Evolutionary conservation across 176 grass and related monocot genomes (phyloP).

Genomic region (Bonia amplexicaulis): DNA sequence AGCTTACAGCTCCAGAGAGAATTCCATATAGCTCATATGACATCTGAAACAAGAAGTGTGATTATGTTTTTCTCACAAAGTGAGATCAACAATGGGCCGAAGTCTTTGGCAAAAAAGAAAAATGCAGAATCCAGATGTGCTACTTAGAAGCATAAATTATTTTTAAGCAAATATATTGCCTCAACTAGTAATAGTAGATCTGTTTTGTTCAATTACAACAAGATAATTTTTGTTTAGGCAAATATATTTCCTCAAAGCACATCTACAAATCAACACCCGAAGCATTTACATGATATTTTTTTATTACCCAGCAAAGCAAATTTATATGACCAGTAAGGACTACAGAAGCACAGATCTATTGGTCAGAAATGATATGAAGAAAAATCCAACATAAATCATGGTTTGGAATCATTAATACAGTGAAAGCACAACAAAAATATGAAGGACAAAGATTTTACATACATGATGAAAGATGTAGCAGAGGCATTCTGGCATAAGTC

Average conservation of each 20-base stretch:
- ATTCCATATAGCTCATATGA: conserved; percentile 95
- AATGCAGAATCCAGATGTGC: background rate
- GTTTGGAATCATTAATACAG: conserved; percentile 4
- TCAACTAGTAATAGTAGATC: background rate
- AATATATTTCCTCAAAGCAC: too few species aligned
- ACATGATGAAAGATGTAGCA: conserved; percentile 97
- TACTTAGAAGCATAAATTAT: background rate
- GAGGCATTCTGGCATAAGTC: conserved; percentile 92
- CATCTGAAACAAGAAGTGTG: conserved; percentile 72
- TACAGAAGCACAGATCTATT: background rate
- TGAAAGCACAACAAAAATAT: conserved; percentile 4
- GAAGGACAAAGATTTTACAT: conserved; percentile 10
- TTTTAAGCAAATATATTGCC: background rate
- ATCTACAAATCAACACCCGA: background rate
- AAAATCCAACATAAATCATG: background rate
- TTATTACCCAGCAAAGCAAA: background rate
- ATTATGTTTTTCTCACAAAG: background rate
- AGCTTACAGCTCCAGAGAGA: conserved; percentile 81
- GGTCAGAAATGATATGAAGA: background rate
- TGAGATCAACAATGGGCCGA: background rate
- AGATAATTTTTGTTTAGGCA: conserved; percentile 11
- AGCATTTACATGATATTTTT: conserved; percentile 9
- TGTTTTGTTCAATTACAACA: too few species aligned
- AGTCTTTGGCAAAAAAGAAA: background rate
- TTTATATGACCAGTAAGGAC: background rate